phyloP scores from a whole-genome alignment of 2,329 filamentous ascomycete genomes.

The Anisogramma anomala region DNA sequence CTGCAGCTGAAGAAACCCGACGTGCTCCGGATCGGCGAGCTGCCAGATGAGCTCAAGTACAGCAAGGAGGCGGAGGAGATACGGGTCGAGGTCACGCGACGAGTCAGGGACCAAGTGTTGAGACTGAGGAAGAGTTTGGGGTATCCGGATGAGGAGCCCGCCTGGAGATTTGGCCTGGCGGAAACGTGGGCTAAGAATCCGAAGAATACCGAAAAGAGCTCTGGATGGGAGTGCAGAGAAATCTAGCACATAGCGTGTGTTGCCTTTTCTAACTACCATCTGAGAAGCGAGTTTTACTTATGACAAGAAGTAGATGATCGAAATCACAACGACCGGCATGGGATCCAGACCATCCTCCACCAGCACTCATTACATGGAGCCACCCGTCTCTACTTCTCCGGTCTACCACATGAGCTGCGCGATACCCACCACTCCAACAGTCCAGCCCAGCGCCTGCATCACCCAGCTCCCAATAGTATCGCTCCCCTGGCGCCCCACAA shows the following conservation, averaged over 20 bases:
- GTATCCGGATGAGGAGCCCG: constrained; percentile 65
- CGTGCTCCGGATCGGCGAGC: constrained; percentile 35
- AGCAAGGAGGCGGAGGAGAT: constrained; percentile 65
- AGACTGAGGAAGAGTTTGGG: constrained; percentile 63
- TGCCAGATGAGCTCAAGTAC: constrained; percentile 56
- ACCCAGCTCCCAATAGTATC: background rate
- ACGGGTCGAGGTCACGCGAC: constrained; percentile 67
- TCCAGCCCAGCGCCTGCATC: background rate
- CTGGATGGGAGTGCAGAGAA: constrained; percentile 42
- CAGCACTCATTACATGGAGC: background rate
- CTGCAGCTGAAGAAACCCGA: constrained; percentile 16
- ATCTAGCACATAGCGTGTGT: constrained; percentile 5
- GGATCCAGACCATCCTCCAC: too few relatives aligned
- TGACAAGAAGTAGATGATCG: background rate
- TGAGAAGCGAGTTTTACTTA: background rate
- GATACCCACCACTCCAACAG: background rate
- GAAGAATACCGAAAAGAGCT: constrained; percentile 37
- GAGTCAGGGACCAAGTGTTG: constrained; percentile 68
- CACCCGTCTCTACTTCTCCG: too few relatives aligned
- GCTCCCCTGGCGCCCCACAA: background rate
- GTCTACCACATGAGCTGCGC: background rate
- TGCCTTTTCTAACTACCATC: background rate
- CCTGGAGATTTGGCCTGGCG: constrained; percentile 52
- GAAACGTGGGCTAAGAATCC: constrained; percentile 64
- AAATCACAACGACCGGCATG: background rate